Base-by-base conservation (phyloP, 2,329 filamentous ascomycete genomes). In the Alternaria hordeiaustralica region DNA sequence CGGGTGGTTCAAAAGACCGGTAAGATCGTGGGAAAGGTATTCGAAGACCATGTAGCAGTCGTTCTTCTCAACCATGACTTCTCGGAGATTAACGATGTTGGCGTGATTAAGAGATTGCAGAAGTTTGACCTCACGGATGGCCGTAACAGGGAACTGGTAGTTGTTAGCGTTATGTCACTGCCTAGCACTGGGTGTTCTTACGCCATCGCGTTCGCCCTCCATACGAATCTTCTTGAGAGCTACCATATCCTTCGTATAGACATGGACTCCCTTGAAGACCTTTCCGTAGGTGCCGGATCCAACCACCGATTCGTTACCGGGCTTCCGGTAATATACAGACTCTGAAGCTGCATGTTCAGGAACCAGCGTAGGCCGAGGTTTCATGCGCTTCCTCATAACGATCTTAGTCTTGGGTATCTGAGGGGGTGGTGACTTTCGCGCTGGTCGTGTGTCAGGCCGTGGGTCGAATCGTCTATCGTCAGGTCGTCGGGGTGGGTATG, bases 31-130 rank as follows among this genome's bases (percentile, higher is more conserved):
- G 2, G 96, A 95, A 30, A 98, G 86, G 77, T 99, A 99, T 79
- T 99, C 96, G 69, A 99, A 99, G 4, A 99, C 96, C 96, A 99
- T 99, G 81, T 97, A 99, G 79, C 96, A 99, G 80, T 98, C 94
- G 71, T 98, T 98, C 77, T 91, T 92, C 82, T 99, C 96, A 3
- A 99, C 96, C 96, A 99, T 99, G 69, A 96, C 93, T 81, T 97
- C 94, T 69, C 92, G 89, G 18, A 97, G 83, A 44, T 90, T 89
- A 61, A 97, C 93, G 55, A 97, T 90, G 73, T 96, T 97, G 63
- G 86, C 83, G 73, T 97, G 93, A 66, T 90, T 90, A 21, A 97
- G 85, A 4, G 92, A 94, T 76, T 97, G 93, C n/a, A 97, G 85
- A 23, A 97, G 84, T 78, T 96, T 96, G 83, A 97, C 94, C 79